phyloP scores from a whole-genome alignment of 2,329 filamentous ascomycete species.

The Capronia epimyces region DNA sequence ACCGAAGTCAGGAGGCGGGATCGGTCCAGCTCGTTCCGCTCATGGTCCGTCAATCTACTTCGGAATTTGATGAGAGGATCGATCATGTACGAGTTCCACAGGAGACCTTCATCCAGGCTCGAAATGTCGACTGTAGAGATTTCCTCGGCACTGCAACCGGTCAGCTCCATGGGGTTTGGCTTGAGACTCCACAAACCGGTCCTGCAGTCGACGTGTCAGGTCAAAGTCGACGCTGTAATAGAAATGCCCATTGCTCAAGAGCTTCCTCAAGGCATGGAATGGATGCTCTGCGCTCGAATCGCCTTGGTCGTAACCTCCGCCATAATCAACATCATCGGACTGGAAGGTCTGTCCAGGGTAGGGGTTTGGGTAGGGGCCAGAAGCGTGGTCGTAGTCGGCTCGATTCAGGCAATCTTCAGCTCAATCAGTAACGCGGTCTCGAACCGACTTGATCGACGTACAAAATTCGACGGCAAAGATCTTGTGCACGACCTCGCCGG shows the following conservation, averaged over 20 bases:
- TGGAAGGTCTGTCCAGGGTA: slow-evolving; percentile 51
- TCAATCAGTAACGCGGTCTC: slow-evolving; percentile 15
- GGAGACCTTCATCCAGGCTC: slow-evolving; percentile 82
- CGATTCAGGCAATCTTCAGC: slow-evolving; percentile 74
- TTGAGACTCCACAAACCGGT: slow-evolving; percentile 53
- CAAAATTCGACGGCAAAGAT: slow-evolving; percentile 82
- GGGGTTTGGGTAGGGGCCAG: slow-evolving; percentile 50
- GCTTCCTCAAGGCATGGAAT: slow-evolving; percentile 82
- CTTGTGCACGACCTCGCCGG: slow-evolving; percentile 81
- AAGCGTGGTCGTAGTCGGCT: slow-evolving; percentile 74
- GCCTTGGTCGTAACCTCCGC: slow-evolving; percentile 48
- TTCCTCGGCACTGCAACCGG: slow-evolving; percentile 59
- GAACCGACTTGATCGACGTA: slow-evolving; percentile 29
- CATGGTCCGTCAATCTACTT: slow-evolving; percentile 67
- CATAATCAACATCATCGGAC: slow-evolving; percentile 49
- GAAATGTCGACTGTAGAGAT: slow-evolving; percentile 80
- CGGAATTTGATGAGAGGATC: slow-evolving; percentile 85
- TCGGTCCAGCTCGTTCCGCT: slow-evolving; percentile 73
- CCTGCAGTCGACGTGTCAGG: slow-evolving; percentile 84
- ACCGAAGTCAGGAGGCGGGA: slow-evolving; percentile 88
- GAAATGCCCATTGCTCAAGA: slow-evolving; percentile 87
- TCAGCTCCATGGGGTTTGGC: slow-evolving; percentile 17
- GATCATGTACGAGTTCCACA: slow-evolving; percentile 99
- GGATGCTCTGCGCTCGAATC: slow-evolving; percentile 77
- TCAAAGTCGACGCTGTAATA: slow-evolving; percentile 99